Evolutionary conservation across 2,329 filamentous ascomycete genomes (phyloP), one percentile per base, ranked within the genome.

Genomic region (Fusarium chaquense): DNA sequence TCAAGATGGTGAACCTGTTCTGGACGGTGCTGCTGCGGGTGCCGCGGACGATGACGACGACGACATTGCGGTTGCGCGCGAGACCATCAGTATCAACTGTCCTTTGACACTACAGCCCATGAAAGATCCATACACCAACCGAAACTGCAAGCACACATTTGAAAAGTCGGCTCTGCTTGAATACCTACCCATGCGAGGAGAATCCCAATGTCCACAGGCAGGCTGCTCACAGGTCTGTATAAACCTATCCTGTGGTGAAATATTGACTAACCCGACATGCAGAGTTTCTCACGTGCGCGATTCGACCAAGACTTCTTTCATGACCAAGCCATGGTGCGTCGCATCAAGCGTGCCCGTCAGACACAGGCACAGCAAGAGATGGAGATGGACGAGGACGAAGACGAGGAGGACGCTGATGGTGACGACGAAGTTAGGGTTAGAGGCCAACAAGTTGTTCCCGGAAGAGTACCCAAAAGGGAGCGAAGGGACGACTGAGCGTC

Each of bases 141-240:
- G 76, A 16, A 86, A 87, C 69, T 94, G 92, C 81, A 89, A 87
- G 58, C 92, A 94, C 77, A 89, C 86, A 0, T 94, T 93, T 75
- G 90, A 94, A 75, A 90, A 87, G 77, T 74, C 77, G 2, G 87
- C 88, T 1, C 90, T 94, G 40, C 60, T 87, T 26, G 85, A 88
- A n/a, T 82, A 82, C 64, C 44, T 90, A 83, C 76, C 83, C 83
- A 57, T 74, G 70, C 62, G 73, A 52, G 54, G 79, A 70, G 58
- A 77, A 52, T 81, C 86, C 1, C 82, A 85, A 55, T 94, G 91
- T 76, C 91, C 91, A 0, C 85, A 89, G 60, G 80, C 85, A 4
- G 91, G 91, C 2, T 94, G 91, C 76, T 81, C 82, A 50, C 81
- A 86, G 81, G 87, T 89, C 79, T 58, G 80, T 67, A 38, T 9